Evolutionary conservation across 768 basidiomycete genomes (phyloP), one percentile per base, ranked within the genome.

Genomic region (Leccinum fibrillosum): DNA sequence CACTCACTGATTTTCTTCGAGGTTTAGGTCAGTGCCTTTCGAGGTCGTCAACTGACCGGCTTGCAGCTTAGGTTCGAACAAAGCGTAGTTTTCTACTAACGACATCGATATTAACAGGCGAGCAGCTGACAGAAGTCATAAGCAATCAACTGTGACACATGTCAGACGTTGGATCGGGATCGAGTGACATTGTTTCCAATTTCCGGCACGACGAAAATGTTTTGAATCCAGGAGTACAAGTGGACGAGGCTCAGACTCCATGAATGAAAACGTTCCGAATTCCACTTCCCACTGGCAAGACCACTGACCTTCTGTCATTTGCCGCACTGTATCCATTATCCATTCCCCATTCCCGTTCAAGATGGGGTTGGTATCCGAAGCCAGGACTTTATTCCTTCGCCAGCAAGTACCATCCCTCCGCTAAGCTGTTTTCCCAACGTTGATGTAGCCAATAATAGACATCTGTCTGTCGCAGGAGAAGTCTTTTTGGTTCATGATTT

Each of bases 401-500:
- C 53, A 45, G 53, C 32, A 28, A 54, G 53, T 17, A 23, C 37
- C 37, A 39, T 39, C 30, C 11, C 26, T 4, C 19, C 21, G 23
- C 8, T 9, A 39, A 17, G 4, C 23, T 47, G 5, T 19, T 8
- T 26, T 30, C 6, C 26, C 12, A 12, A 34, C n/a, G 7, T 28
- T 39, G 25, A 55, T 15, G 32, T 34, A 34, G 12, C 12, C 32
- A 1, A 34, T 34, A 0, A 10, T 9, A 55, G 54, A 37, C 10
- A 23, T n/a, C 0, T 56, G 15, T 8, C 42, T 6, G 17, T 55
- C 21, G 45, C 53, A 21, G 60, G 64, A 21, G 17, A 62, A 23
- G 30, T 53, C 4, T 13, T 63, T 1, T 30, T 57, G 5, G 13
- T 19, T 8, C 21, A 59, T 37, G 54, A 66, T 25, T 57, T 61